phyloP scores from a whole-genome alignment of 1,139 yeast genomes.

The Sugiyamaella xylanicola region DNA sequence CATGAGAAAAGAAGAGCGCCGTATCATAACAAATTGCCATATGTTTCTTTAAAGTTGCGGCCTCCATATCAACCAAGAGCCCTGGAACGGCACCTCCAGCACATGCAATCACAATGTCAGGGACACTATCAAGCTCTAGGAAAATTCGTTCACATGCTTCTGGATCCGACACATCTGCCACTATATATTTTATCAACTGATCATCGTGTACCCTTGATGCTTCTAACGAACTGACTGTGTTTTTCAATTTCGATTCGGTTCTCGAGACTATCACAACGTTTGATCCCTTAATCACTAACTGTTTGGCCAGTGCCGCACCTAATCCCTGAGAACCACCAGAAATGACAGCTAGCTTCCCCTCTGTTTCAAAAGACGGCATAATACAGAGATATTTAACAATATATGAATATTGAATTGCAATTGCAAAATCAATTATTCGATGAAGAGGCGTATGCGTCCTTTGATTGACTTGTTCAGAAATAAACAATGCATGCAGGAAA shows the following conservation, averaged over 20 bases:
- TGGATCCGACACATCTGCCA: conserved; percentile 70
- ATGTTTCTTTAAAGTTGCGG: conserved; percentile 61
- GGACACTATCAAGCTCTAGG: conserved; percentile 41
- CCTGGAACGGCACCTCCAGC: conserved; percentile 89
- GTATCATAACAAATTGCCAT: conserved; percentile 72
- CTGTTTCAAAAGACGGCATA: conserved; percentile 13
- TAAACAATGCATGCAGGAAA: no score
- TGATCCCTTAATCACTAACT: conserved; percentile 59
- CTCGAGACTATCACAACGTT: conserved; percentile 75
- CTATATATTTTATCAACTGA: conserved; percentile 51
- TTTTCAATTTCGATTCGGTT: conserved; percentile 57
- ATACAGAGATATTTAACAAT: no score
- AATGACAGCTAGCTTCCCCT: conserved; percentile 60
- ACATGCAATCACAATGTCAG: conserved; percentile 79
- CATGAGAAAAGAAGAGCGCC: conserved; percentile 69
- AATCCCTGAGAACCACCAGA: conserved; percentile 97
- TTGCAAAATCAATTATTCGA: no score
- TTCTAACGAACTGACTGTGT: conserved; percentile 50
- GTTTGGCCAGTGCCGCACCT: conserved; percentile 75
- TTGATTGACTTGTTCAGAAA: no score
- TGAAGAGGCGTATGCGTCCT: no score
- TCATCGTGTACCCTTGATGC: conserved; percentile 31
- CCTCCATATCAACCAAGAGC: conserved; percentile 66
- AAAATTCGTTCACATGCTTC: conserved; percentile 52
- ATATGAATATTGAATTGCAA: no score